Base-by-base conservation (phyloP, 2,329 filamentous ascomycete species). In the Endothia cerciana region DNA sequence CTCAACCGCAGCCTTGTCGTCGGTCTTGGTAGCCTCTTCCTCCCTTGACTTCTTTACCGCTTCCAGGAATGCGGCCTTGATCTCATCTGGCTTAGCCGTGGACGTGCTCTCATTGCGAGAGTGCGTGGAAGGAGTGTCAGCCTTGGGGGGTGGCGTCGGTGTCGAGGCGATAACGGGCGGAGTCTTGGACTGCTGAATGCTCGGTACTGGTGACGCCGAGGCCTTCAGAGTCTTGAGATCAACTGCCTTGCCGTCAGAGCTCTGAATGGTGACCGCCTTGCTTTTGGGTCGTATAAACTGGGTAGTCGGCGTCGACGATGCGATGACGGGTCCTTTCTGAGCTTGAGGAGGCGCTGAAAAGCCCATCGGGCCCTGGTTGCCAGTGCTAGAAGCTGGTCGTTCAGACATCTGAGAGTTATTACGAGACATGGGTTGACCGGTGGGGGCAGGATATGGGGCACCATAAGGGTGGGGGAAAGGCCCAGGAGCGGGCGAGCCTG, bases 221-320 rank as follows among this genome's bases (percentile, higher is more conserved):
- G 85, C 77, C 76, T 87, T 87, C 68, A 86, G 79, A 63, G 79
- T 86, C 75, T 81, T 91, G 80, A 83, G 85, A 71, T 93, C 88
- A 15, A 97, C 82, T 38, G 88, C 87, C 74, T 95, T 92, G 69
- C 93, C 94, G 64, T 89, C 85, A 38, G 90, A 85, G 73, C 93
- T 92, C 83, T 93, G 96, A 82, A 97, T 97, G 59, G 89, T 83
- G 70, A 97, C 91, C 1, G 90, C 89, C 58, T 88, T 89, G 77
- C 87, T 93, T 82, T 90, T 65, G 5, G 66, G 63, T 36, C 62
- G 92, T 76, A 82, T 83, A 25, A 80, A 81, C 72, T 83, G 86
- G 75, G 80, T 75, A 66, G 85, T 85, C 66, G 77, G 78, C 47
- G 77, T 79, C 17, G 79, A 77, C 2, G 78, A 74, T 67, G 78